phyloP scores from a whole-genome alignment of 1,284 basidiomycete genomes.

The Anthracocystis walkeri region DNA sequence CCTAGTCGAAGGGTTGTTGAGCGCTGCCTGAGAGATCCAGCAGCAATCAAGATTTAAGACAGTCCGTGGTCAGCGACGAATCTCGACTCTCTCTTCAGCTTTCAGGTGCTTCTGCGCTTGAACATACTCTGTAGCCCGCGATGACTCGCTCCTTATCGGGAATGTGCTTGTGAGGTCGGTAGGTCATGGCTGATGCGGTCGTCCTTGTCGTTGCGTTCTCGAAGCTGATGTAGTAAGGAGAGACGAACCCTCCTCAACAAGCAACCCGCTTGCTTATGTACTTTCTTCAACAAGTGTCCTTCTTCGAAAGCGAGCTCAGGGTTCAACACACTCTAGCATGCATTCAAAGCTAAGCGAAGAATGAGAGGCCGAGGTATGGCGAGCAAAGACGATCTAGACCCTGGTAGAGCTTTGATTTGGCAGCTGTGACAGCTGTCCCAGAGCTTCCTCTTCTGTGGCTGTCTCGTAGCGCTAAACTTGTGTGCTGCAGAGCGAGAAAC shows the following conservation, averaged over 20 bases:
- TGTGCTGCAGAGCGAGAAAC: constrained; percentile 2
- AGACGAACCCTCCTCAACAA: neutral
- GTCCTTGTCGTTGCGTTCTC: constrained; percentile 1
- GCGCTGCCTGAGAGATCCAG: constrained; percentile 32
- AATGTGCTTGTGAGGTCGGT: constrained; percentile 43
- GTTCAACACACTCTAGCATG: constrained; percentile 4
- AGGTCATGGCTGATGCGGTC: constrained; percentile 24
- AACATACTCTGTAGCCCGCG: constrained; percentile 49
- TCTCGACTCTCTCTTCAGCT: neutral
- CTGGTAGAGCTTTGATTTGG: neutral
- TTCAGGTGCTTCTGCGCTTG: neutral
- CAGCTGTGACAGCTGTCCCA: constrained; percentile 11
- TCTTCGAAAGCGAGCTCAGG: neutral
- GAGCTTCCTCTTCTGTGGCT: neutral
- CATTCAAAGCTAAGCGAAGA: neutral
- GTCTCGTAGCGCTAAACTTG: neutral
- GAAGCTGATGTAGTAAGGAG: neutral
- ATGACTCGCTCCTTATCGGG: constrained; percentile 48
- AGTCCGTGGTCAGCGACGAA: neutral
- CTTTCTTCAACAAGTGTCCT: neutral
- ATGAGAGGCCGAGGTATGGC: constrained; percentile 25
- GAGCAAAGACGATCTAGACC: constrained; percentile 19
- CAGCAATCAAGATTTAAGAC: neutral
- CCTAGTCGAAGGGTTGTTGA: constrained; percentile 53
- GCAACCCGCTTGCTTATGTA: constrained; percentile 9